Percentiles rank a stretch among this genome's conserved stretches.
Conservation (phyloP, 2,329 filamentous ascomycete species). For the Cercospora beticola region DNA sequence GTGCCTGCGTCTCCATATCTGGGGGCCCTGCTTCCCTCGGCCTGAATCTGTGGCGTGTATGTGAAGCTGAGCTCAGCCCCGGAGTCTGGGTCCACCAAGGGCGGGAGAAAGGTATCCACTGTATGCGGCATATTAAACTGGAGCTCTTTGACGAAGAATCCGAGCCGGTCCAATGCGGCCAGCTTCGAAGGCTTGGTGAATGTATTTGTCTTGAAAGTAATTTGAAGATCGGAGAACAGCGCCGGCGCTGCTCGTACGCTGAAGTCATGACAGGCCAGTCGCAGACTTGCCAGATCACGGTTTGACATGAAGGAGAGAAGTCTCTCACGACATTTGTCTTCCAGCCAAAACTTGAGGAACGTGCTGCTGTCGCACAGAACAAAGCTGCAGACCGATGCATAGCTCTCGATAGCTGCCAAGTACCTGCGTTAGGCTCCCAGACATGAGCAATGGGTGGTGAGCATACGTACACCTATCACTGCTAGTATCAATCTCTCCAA, state of each 20-base stretch:
- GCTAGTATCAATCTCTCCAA: conserved; percentile 52
- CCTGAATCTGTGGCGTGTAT: conserved; percentile 69
- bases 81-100: conserved; percentile 74
- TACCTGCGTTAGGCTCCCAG: conserved; percentile 24
- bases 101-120: conserved; percentile 76
- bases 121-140: conserved; percentile 76
- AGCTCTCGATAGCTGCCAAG: conserved; percentile 44
- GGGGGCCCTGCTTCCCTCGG: conserved; percentile 58
- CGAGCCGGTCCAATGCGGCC: conserved; percentile 73
- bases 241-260: conserved; percentile 67
- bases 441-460: conserved; percentile 10
- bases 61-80: conserved; percentile 78
- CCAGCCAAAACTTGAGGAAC: conserved; percentile 53
- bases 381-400: conserved; percentile 51
- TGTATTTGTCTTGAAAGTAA: conserved; percentile 70
- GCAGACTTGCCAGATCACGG: conserved; percentile 51
- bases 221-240: conserved; percentile 66
- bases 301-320: conserved; percentile 45
- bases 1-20: conserved; percentile 80
- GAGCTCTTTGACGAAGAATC: conserved; percentile 73
- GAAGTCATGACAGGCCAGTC: conserved; percentile 68
- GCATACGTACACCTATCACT: conserved; percentile 40
- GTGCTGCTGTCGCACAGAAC: conserved; percentile 50
- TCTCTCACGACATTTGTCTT: conserved; percentile 48
- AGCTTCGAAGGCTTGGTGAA: conserved; percentile 74